Conservation (phyloP, 192 early-diverging fungal species). For the Obelidium mucronatum region DNA sequence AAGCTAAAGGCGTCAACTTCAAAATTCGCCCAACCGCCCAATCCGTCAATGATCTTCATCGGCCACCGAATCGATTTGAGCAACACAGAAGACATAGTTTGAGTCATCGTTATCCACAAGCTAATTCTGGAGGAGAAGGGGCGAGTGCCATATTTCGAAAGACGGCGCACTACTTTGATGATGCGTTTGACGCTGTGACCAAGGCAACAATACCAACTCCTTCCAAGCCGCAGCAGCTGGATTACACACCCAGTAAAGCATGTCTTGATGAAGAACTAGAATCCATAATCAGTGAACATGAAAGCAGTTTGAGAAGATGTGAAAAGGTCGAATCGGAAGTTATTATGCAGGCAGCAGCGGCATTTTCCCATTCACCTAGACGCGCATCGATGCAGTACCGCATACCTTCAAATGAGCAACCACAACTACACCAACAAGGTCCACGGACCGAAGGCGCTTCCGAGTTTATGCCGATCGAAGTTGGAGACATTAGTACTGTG, state of each 20-base stretch:
- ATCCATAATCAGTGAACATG: slow-evolving; percentile 20
- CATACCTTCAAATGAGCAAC: not conserved
- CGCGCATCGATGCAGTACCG: too few species aligned
- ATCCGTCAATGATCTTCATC: not conserved
- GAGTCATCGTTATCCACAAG: too few species aligned
- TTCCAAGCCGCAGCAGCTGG: too few species aligned
- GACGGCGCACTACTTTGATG: slow-evolving; percentile 14
- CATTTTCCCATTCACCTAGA: too few species aligned
- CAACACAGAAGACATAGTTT: too few species aligned
- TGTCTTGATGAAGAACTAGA: slow-evolving; percentile 5
- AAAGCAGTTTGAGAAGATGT: not conserved
- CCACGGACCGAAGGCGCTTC: not conserved
- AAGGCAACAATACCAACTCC: not conserved
- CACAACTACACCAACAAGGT: not conserved
- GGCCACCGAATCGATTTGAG: too few species aligned
- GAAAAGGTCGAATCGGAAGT: too few species aligned
- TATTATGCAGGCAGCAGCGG: too few species aligned
- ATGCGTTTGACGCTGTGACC: not conserved
- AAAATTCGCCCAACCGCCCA: not conserved
- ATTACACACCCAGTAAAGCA: too few species aligned
- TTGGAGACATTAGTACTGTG: not conserved
- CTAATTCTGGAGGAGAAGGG: slow-evolving; percentile 16
- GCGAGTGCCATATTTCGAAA: slow-evolving; percentile 15
- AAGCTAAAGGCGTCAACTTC: not conserved
- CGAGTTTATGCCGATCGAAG: not conserved